A percentile compares a stretch with the other conserved stretches of the same genome.
phyloP scores from a whole-genome alignment of 2,329 filamentous ascomycete genomes.

The Monosporascus sp. region DNA sequence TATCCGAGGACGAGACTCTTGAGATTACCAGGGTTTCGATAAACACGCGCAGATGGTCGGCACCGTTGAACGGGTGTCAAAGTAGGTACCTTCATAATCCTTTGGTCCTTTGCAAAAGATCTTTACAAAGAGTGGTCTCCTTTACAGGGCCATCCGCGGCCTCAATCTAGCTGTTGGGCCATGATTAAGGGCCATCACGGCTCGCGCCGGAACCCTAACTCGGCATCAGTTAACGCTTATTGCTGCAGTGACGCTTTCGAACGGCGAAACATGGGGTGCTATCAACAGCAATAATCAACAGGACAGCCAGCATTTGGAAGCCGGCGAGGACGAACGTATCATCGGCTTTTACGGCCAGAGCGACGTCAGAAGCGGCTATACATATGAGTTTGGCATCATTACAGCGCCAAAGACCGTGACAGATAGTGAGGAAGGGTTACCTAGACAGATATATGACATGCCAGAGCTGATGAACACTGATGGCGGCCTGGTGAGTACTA shows the following conservation, averaged over 20 bases:
- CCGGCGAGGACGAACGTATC: constrained; percentile 30
- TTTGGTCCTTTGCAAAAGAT: background rate
- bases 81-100: background rate
- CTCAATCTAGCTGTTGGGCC: no score
- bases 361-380: constrained; percentile 17
- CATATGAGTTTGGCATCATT: constrained; percentile 40
- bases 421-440: constrained; percentile 24
- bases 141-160: background rate
- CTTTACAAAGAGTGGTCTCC: background rate
- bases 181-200: background rate
- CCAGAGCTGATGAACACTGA: constrained; percentile 26
- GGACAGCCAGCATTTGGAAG: constrained; percentile 20
- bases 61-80: background rate
- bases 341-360: constrained; percentile 41
- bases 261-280: constrained; percentile 10
- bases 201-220: background rate
- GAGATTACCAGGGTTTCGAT: constrained; percentile 27
- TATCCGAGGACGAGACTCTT: constrained; percentile 14
- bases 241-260: constrained; percentile 19
- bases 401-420: constrained; percentile 32
- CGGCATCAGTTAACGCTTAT: constrained; percentile 1
- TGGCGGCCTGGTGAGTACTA: background rate
- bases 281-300: constrained; percentile 10
- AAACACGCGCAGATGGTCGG: background rate
- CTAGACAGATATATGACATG: constrained; percentile 34